Evolutionary conservation across 2,329 filamentous ascomycete species (phyloP).

Genomic region (Ilyonectria mors-panacis): DNA sequence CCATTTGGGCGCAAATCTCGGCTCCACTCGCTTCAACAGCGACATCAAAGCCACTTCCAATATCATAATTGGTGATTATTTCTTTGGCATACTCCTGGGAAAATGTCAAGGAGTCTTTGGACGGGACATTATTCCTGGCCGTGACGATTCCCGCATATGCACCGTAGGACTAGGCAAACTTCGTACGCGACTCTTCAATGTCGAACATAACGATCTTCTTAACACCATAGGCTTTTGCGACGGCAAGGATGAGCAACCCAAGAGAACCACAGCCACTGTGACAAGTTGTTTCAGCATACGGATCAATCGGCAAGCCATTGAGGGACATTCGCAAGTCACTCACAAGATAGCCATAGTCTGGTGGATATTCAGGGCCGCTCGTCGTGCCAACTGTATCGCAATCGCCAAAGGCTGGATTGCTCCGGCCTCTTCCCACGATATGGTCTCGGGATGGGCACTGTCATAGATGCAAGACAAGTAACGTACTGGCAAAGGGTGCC

Average conservation of each 20-base stretch:
- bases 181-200: slow-evolving; percentile 43
- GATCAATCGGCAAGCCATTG: too few species aligned
- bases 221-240: slow-evolving; percentile 46
- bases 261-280: slow-evolving; percentile 48
- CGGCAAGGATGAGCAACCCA: slow-evolving; percentile 46
- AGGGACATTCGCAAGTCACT: slow-evolving; percentile 8
- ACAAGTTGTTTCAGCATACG: neutral
- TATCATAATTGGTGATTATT: slow-evolving; percentile 32
- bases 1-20: slow-evolving; percentile 44
- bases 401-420: slow-evolving; percentile 76
- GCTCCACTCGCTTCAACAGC: slow-evolving; percentile 46
- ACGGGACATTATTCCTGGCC: slow-evolving; percentile 25
- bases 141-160: slow-evolving; percentile 40
- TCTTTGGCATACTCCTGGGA: slow-evolving; percentile 32
- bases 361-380: slow-evolving; percentile 54
- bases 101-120: slow-evolving; percentile 18
- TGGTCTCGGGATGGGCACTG: slow-evolving; percentile 65
- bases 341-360: slow-evolving; percentile 49
- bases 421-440: slow-evolving; percentile 75
- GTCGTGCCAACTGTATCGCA: slow-evolving; percentile 72
- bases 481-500: too few species aligned
- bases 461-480: too few species aligned
- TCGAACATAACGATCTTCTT: slow-evolving; percentile 49
- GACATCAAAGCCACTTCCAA: slow-evolving; percentile 43
- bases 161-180: slow-evolving; percentile 45